Conservation (phyloP, 371 early-diverging fungal genomes). For the Haplosporangium sp. region DNA sequence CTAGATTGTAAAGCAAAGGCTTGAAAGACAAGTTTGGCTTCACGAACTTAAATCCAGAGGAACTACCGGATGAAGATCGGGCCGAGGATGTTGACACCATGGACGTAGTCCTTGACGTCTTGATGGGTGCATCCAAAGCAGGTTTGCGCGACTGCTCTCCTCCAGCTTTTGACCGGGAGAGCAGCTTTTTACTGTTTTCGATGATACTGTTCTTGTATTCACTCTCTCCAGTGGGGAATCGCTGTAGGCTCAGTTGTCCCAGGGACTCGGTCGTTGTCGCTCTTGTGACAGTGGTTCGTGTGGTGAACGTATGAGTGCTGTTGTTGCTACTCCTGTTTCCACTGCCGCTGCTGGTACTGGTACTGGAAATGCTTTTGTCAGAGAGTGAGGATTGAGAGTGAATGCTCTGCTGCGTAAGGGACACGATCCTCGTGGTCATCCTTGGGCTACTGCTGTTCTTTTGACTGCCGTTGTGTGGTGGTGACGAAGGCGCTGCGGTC, state of each 20-base stretch:
- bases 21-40: constrained; percentile 49
- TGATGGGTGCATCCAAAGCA: constrained; percentile 12
- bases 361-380: constrained; percentile 23
- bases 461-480: background rate
- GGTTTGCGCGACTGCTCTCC: constrained; percentile 9
- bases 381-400: constrained; percentile 44
- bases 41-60: constrained; percentile 45
- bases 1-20: constrained; percentile 41
- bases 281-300: constrained; percentile 13
- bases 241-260: constrained; percentile 37
- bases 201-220: constrained; percentile 19
- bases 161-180: constrained; percentile 8
- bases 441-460: background rate
- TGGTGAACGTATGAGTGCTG: constrained; percentile 13
- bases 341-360: constrained; percentile 19
- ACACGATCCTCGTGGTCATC: constrained; percentile 5
- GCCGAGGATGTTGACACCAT: constrained; percentile 42
- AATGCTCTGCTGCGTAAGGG: constrained; percentile 32
- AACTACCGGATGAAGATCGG: constrained; percentile 54
- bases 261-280: constrained; percentile 31
- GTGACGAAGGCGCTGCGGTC: background rate
- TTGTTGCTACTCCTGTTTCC: constrained; percentile 14
- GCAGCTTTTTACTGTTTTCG: background rate
- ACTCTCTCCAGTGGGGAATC: constrained; percentile 51
- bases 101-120: constrained; percentile 32